These are phyloP conservation scores for Besnoitia besnoiti DNA, from an alignment of 169 alveolate species.

Conservation along the genomic window DNA sequence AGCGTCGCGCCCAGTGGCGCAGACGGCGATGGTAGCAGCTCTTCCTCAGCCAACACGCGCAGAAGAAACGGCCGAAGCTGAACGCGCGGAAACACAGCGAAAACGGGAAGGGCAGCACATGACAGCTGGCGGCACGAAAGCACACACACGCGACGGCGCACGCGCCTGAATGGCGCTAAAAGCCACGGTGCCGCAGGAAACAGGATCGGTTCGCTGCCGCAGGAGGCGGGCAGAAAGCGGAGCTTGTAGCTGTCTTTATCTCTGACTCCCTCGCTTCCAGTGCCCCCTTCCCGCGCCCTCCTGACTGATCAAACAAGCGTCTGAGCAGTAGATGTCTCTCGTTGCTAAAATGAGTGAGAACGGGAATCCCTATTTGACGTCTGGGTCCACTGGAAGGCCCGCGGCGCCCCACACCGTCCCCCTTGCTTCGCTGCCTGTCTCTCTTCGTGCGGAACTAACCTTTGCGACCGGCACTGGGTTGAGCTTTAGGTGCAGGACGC, in stretches of 20 bases:
- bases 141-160: not conserved
- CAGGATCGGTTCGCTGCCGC: no score
- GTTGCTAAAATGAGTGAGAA: not conserved
- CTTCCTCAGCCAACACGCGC: not conserved
- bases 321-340: not conserved
- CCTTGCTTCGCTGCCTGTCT: not conserved
- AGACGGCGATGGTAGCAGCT: not conserved
- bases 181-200: no score
- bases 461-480: not conserved
- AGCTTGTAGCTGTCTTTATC: no score
- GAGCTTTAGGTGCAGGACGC: not conserved
- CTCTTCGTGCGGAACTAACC: not conserved
- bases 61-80: conserved; percentile 30
- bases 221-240: no score
- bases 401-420: no score
- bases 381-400: no score
- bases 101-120: not conserved
- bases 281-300: no score
- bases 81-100: not conserved
- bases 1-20: not conserved
- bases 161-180: no score
- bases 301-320: not conserved
- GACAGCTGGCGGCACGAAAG: not conserved
- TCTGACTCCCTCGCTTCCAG: no score
- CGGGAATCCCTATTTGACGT: not conserved